These are phyloP conservation scores for Plasmodium malariae DNA, from an alignment of 169 alveolate species.

Conservation along the genomic window DNA sequence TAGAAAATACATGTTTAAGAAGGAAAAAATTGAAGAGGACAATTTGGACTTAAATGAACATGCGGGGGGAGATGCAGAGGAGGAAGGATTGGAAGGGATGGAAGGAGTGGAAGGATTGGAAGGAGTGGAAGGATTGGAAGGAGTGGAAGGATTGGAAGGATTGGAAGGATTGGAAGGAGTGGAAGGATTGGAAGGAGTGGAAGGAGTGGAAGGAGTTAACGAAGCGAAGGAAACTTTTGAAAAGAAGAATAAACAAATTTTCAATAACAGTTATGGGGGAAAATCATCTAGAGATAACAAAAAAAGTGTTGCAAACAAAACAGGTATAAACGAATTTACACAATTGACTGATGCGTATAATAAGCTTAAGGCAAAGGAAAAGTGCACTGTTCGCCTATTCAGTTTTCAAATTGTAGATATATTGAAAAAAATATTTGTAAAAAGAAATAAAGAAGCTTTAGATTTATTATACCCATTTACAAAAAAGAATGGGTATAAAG, in stretches of 20 bases:
- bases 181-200: no score
- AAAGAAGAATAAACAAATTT: no score
- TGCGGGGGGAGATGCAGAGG: slow-evolving; percentile 52
- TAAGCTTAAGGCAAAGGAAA: slow-evolving; percentile 83
- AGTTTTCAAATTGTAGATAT: slow-evolving; percentile 89
- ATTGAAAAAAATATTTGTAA: slow-evolving; percentile 82
- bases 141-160: no score
- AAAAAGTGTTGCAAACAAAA: not conserved
- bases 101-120: slow-evolving; percentile 7
- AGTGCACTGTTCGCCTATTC: slow-evolving; percentile 84
- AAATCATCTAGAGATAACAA: slow-evolving; percentile 14
- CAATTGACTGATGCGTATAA: slow-evolving; percentile 65
- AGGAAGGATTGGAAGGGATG: slow-evolving; percentile 28
- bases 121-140: no score
- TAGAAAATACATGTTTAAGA: slow-evolving; percentile 66
- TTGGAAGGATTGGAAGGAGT: no score
- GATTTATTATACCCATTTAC: slow-evolving; percentile 85
- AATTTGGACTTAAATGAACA: slow-evolving; percentile 27
- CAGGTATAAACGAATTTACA: slow-evolving; percentile 25
- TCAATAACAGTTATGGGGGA: no score
- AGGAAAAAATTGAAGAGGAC: slow-evolving; percentile 10
- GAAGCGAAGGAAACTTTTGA: no score
- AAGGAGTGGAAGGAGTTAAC: no score
- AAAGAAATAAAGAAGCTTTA: slow-evolving; percentile 82
- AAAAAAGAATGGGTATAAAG: slow-evolving; percentile 79